Evolutionary conservation across 2,329 filamentous ascomycete species (phyloP), one percentile per base, ranked within the genome.

Genomic region (Colletotrichum limetticola): DNA sequence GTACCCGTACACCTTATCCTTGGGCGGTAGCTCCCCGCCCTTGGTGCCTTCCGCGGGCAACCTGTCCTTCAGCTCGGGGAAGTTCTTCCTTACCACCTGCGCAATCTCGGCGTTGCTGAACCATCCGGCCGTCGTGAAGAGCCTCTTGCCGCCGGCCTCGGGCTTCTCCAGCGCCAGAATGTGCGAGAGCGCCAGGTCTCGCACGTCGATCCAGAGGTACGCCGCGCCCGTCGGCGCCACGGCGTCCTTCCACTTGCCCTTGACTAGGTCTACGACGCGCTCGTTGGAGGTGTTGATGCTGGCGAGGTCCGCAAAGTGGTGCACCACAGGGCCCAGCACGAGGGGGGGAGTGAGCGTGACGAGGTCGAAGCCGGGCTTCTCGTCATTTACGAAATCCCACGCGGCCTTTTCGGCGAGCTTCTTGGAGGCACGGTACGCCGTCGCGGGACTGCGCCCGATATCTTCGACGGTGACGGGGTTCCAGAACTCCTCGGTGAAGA

Each of bases 381-480:
- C 79, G 19, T 76, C 72, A 37, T 76, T 78, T 30, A 89, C 82
- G 77, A 88, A 89, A 49, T 87, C 85, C 88, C 88, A 90, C 0
- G 86, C 86, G 0, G 87, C 84, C 68, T 81, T 82, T 82, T 90
- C 88, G 58, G 88, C 88, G 3, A 87, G 82, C 60, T 83, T 87
- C 82, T 90, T 90, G 77, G 86, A 88, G 5, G 86, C 87, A 70
- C 87, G 86, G 82, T 91, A 91, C 49, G 85, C 86, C 3, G 82
- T 84, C 6, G 83, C 77, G 1, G 82, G 81, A 24, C 80, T 80
- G 32, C 79, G 79, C 56, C 78, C 77, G 30, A 86, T 79, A 67
- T 89, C 84, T 28, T 84, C 84, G 67, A 85, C 82, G 2, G 84
- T 87, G 49, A 85, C 83, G 0, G 87, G 87, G 82, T 90, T 90